Evolutionary conservation across 2,329 filamentous ascomycete species (phyloP), one percentile per base, ranked within the genome.

Genomic region (Scopulariopsis brevicaulis): DNA sequence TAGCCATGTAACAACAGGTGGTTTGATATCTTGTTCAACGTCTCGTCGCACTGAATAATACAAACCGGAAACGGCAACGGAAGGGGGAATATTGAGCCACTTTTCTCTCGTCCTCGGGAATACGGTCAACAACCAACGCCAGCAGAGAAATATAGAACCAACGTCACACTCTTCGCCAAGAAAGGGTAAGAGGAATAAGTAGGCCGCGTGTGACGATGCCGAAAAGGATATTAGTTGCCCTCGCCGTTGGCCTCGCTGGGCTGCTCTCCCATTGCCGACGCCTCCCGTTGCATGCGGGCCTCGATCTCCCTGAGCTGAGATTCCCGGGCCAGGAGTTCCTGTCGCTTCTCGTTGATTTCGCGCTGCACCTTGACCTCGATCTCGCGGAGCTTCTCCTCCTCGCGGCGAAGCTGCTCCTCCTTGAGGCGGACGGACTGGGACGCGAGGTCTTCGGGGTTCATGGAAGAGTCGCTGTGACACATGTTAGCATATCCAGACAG

Each of bases 341-440:
- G 94, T 78, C 94, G 87, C 85, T 99, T 99, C 84, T 97, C 94
- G 77, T 96, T 96, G 80, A 99, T 99, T 77, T 99, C 94, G 71
- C 94, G 90, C 79, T 99, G 94, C 63, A 99, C 94, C 86, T 99
- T 99, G 79, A 96, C 81, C 73, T 99, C 94, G 72, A 99, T 97
- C 79, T 99, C 94, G 74, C 94, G 90, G 63, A 99, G 87, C 82
- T 99, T 99, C 87, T 99, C 94, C 79, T 99, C 94, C 76, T 99
- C 94, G 69, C 94, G 91, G 71, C 94, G 90, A 66, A 99, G 89
- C 75, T 99, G 94, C 77, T 99, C 94, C 74, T 99, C 94, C 90
- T 99, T 99, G 73, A 99, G 87, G 64, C 94, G 91, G 63, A 99
- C 94, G 43, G 92, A 97, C 76, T 99, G 94, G 61, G 89, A 94